Base-by-base conservation (phyloP, 2,329 filamentous ascomycete genomes). In the Aureobasidium sp. region DNA sequence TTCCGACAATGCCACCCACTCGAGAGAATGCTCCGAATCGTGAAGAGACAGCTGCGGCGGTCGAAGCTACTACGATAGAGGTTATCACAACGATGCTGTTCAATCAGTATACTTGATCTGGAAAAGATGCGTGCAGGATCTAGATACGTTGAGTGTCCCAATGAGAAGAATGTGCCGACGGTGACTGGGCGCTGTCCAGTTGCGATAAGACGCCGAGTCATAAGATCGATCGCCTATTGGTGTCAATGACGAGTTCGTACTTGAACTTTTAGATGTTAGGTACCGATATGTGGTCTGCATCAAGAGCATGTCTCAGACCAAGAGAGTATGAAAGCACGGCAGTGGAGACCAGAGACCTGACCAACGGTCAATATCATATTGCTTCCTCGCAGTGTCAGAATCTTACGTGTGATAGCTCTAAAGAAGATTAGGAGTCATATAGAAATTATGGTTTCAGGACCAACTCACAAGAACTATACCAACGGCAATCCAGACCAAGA, bases 131-230 rank as follows among this genome's bases (percentile, higher is more conserved):
- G 3, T 34, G 16, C 7, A 36, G 39, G 39, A 2, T 64, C 29
- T 3, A 11, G 8, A 71, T 70, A 81, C 74, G 93, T 97, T 29
- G 89, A 95, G 75, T 97, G 93, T 0, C 94, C 93, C 0, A 97
- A 82, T 0, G 89, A 93, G 78, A 99, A 97, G 73, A 90, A 97
- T 1, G 91, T 96, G 47, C 93, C 94, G 1, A 97, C 93, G 0
- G 92, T 93, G 11, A 95, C 91, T 2, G 93, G 92, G 1, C 85
- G 84, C 70, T 94, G 90, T 21, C 91, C 91, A 0, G 89, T 84
- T 0, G 92, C 92, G 41, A 97, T 85, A 29, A 97, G 83, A 7
- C 93, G 86, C 3, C 94, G 83, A 0, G 94, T 97, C 87, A 95
- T 96, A 41, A 97, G 82, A 75, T 97, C 93, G 69, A 97, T 99